Evolutionary conservation across 1,139 yeast species (phyloP).

Genomic region (Scheffersomyces insectosa): DNA sequence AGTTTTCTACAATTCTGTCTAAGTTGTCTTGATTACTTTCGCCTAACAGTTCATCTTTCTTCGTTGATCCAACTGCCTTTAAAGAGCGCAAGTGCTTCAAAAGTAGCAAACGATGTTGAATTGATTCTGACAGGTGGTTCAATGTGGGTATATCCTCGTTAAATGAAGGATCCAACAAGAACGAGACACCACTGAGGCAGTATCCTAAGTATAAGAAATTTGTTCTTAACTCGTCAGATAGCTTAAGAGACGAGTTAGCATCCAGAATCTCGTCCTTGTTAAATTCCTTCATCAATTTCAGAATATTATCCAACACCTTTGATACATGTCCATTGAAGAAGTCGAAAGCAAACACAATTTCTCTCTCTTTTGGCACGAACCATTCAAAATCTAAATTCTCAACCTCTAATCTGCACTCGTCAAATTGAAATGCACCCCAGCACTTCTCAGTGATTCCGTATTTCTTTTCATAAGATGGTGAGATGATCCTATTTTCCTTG

Average conservation of each 20-base stretch:
- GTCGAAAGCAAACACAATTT: conserved; percentile 62
- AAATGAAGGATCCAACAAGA: conserved; percentile 69
- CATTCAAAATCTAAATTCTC: conserved; percentile 62
- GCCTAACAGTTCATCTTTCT: conserved; percentile 25
- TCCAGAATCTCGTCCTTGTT: conserved; percentile 19
- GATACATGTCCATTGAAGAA: conserved; percentile 55
- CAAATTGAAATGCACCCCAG: conserved; percentile 76
- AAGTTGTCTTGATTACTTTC: conserved; percentile 40
- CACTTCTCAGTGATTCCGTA: conserved; percentile 48
- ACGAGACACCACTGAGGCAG: conserved; percentile 71
- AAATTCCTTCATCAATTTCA: conserved; percentile 32
- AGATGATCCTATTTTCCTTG: conserved; percentile 54
- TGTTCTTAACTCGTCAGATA: conserved; percentile 54
- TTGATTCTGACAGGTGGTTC: conserved; percentile 33
- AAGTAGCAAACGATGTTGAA: conserved; percentile 35
- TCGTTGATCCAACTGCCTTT: conserved; percentile 16
- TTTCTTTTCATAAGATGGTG: conserved; percentile 33
- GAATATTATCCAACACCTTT: conserved; percentile 44
- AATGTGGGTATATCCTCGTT: conserved; percentile 47
- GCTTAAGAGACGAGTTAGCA: conserved; percentile 20
- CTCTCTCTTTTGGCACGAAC: conserved; percentile 67
- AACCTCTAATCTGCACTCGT: conserved; percentile 35
- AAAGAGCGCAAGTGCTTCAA: conserved; percentile 34
- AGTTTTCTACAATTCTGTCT: conserved; percentile 41
- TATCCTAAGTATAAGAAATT: conserved; percentile 60